Evolutionary conservation across 192 early-diverging fungal species (phyloP), one percentile per base, ranked within the genome.

Genomic region (Gaertneriomyces sp.): DNA sequence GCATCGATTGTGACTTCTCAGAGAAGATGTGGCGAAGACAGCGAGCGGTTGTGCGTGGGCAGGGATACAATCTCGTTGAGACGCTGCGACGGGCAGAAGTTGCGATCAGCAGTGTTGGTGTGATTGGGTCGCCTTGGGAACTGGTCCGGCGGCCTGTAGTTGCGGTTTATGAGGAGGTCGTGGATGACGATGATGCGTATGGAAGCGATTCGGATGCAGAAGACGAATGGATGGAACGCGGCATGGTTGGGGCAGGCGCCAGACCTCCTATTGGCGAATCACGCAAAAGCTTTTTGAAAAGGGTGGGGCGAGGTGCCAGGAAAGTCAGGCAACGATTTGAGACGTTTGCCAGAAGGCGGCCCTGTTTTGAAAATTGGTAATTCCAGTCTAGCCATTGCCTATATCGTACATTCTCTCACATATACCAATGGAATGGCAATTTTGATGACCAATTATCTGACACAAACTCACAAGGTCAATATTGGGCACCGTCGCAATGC

Each of bases 51-150:
- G 76, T 95, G 44, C 85, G 91, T 19, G 93, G 91, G 0, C 90
- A 95, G 73, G 91, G 87, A 1, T 93, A 84, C 74, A 94, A 95
- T 68, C 77, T 94, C 60, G 87, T 89, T 0, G 82, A 91, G 50
- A 79, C 82, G 1, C 73, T 95, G 11, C 77, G 81, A 7, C 74
- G 81, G n/a, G 45, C 58, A 44, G 82, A 71, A 61, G 51, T 73
- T 20, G 74, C 51, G 38, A 33, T 33, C 25, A 33, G 25, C 25
- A 33, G 25, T 33, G 25, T 33, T 33, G 79, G 84, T 2, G 19
- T 44, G 17, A 54, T 60, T 52, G 71, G 69, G 3, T 62, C 53
- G 52, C 83, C 83, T 14, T 79, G 61, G 43, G 73, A 55, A 1
- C 70, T 85, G 17, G 79, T 81, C 8, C 56, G 71, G 25, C 19